These are phyloP conservation scores for Alternaria solani DNA, from an alignment of 2,329 filamentous ascomycete genomes.

Conservation along the genomic window DNA sequence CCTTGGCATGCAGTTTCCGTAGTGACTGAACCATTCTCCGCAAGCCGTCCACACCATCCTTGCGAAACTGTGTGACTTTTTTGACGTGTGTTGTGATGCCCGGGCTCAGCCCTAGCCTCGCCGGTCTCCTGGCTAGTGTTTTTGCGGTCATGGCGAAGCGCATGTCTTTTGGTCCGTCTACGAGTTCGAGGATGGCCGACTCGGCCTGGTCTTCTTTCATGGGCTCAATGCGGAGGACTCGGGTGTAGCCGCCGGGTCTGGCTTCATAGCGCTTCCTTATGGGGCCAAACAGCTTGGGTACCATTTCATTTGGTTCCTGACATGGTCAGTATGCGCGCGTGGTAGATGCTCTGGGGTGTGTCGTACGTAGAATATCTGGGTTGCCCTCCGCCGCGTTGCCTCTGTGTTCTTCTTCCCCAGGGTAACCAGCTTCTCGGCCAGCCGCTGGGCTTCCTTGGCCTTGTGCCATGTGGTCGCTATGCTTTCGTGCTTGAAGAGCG, in stretches of 20 bases:
- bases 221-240: slow-evolving; percentile 90
- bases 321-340: slow-evolving; percentile 22
- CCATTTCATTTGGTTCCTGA: slow-evolving; percentile 71
- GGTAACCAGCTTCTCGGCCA: slow-evolving; percentile 95
- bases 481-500: slow-evolving; percentile 89
- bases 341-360: slow-evolving; percentile 5
- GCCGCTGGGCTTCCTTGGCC: slow-evolving; percentile 92
- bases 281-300: slow-evolving; percentile 88
- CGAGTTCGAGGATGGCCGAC: slow-evolving; percentile 90
- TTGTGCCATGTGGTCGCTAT: slow-evolving; percentile 96
- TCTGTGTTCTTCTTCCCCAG: slow-evolving; percentile 92
- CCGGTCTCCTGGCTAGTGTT: slow-evolving; percentile 71
- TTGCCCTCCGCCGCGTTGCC: slow-evolving; percentile 76
- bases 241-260: slow-evolving; percentile 91
- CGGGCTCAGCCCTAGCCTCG: slow-evolving; percentile 67
- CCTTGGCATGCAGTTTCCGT: slow-evolving; percentile 34
- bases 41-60: slow-evolving; percentile 71
- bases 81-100: slow-evolving; percentile 79
- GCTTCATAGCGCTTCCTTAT: slow-evolving; percentile 79
- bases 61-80: slow-evolving; percentile 82
- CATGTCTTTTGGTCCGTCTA: slow-evolving; percentile 93
- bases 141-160: slow-evolving; percentile 93
- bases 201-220: slow-evolving; percentile 86
- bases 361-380: slow-evolving; percentile 84
- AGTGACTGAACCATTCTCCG: slow-evolving; percentile 64